A percentile compares a stretch with the other conserved stretches of the same genome.
Conservation (phyloP, 805 yeast genomes). For the Candida maris region DNA sequence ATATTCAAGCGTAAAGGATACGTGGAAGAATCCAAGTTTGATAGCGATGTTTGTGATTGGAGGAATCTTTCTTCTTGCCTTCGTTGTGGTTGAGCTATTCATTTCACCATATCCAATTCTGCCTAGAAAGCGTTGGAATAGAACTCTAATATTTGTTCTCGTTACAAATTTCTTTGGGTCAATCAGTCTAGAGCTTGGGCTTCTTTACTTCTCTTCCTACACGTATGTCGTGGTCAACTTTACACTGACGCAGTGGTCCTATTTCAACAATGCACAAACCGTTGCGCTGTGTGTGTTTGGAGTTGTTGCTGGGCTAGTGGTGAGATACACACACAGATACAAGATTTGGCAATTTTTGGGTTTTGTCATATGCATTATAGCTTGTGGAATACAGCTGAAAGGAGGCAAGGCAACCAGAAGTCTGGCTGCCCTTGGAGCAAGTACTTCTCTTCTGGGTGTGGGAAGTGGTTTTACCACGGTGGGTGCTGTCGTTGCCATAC, state of each 20-base stretch:
- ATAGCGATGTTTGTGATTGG: conserved; percentile 42
- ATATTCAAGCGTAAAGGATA: conserved; percentile 28
- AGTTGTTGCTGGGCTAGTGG: conserved; percentile 33
- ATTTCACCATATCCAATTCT: conserved; percentile 35
- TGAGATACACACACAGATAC: conserved; percentile 35
- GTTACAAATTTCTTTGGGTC: conserved; percentile 25
- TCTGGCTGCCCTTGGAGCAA: conserved; percentile 32
- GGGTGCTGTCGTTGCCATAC: conserved; percentile 36
- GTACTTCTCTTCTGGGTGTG: conserved; percentile 30
- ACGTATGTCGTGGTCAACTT: conserved; percentile 31
- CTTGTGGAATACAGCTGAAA: conserved; percentile 13
- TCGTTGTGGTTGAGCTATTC: conserved; percentile 30
- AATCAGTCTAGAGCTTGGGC: conserved; percentile 7
- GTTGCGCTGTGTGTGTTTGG: conserved; percentile 37
- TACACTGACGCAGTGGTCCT: conserved; percentile 34
- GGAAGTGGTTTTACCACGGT: conserved; percentile 33
- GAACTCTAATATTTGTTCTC: conserved; percentile 35
- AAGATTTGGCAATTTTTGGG: conserved; percentile 36
- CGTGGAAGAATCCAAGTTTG: conserved; percentile 37
- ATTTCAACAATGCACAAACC: conserved; percentile 35
- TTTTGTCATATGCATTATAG: conserved; percentile 31
- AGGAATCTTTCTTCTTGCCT: conserved; percentile 31
- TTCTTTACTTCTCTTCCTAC: conserved; percentile 34
- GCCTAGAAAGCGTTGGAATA: conserved; percentile 37
- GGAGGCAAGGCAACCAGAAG: conserved; percentile 24